Conservation (phyloP, 371 early-diverging fungal genomes). For the Rhizopus delemar region DNA sequence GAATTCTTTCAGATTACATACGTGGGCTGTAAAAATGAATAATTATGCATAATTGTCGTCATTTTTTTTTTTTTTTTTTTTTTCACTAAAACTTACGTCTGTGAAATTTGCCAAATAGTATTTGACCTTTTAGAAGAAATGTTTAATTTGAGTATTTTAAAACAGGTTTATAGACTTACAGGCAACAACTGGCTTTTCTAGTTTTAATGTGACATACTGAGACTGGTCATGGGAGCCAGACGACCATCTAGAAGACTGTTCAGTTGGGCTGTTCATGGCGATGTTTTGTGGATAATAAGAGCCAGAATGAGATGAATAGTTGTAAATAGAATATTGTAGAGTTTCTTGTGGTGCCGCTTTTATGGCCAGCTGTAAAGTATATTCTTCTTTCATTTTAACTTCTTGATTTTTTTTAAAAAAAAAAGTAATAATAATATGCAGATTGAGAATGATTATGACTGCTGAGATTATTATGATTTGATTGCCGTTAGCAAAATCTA, state of each 20-base stretch:
- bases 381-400: conserved; percentile 10
- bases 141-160: neutral
- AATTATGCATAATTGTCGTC: conserved; percentile 40
- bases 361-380: conserved; percentile 1
- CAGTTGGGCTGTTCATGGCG: conserved; percentile 70
- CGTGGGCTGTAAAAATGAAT: conserved; percentile 77
- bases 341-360: conserved; percentile 11
- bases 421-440: no score
- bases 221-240: conserved; percentile 77
- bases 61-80: neutral
- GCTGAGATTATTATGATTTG: no score
- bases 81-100: conserved; percentile 57
- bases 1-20: conserved; percentile 96
- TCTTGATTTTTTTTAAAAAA: no score
- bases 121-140: conserved; percentile 55
- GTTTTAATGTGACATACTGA: conserved; percentile 78
- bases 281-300: conserved; percentile 80
- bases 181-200: conserved; percentile 72
- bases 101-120: conserved; percentile 95
- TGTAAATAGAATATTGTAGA: conserved; percentile 57
- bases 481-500: no score
- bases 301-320: conserved; percentile 75
- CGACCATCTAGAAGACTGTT: conserved; percentile 87
- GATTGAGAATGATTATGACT: no score
- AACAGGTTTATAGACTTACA: conserved; percentile 46